phyloP scores from a whole-genome alignment of 345 rosid species.

The Populus nigra region DNA sequence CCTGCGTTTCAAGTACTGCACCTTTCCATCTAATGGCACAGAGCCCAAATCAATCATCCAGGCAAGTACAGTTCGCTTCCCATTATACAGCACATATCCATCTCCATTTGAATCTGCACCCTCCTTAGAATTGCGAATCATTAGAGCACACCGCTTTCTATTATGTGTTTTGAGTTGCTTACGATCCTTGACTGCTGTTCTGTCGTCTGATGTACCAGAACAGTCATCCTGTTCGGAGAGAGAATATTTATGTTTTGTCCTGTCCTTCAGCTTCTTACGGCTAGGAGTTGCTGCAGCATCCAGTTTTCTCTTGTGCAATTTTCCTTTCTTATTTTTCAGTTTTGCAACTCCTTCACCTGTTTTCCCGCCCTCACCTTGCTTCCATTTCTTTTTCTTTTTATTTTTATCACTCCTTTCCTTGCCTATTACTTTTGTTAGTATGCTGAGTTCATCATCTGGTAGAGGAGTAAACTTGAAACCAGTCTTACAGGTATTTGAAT shows the following conservation, averaged over 20 bases:
- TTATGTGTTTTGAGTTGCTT: conserved; percentile 50
- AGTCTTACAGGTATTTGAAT: conserved; percentile 33
- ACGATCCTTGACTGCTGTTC: conserved; percentile 33
- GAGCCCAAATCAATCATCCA: conserved; percentile 84
- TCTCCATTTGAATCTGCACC: conserved; percentile 41
- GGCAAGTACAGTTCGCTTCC: conserved; percentile 68
- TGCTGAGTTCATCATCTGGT: conserved; percentile 61
- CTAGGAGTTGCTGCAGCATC: conserved; percentile 24
- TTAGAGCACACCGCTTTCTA: conserved; percentile 57
- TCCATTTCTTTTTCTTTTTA: conserved; percentile 43
- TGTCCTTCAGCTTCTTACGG: conserved; percentile 23
- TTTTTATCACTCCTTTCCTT: conserved; percentile 55
- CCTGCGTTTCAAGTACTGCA: conserved; percentile 46
- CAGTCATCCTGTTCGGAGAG: conserved; percentile 18
- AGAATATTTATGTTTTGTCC: conserved; percentile 25
- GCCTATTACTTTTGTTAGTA: conserved; percentile 42
- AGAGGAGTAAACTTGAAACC: conserved; percentile 64
- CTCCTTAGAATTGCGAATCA: conserved; percentile 62
- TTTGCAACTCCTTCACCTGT: conserved; percentile 24
- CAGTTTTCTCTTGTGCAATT: conserved; percentile 29
- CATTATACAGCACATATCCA: conserved; percentile 64
- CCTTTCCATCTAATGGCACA: conserved; percentile 54
- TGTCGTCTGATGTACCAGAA: conserved; percentile 19
- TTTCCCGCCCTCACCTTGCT: conserved; percentile 19
- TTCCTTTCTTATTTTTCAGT: conserved; percentile 32